These are phyloP conservation scores for Cardiospermum halicacabum DNA, from an alignment of 345 rosid genomes.

Conservation along the genomic window DNA sequence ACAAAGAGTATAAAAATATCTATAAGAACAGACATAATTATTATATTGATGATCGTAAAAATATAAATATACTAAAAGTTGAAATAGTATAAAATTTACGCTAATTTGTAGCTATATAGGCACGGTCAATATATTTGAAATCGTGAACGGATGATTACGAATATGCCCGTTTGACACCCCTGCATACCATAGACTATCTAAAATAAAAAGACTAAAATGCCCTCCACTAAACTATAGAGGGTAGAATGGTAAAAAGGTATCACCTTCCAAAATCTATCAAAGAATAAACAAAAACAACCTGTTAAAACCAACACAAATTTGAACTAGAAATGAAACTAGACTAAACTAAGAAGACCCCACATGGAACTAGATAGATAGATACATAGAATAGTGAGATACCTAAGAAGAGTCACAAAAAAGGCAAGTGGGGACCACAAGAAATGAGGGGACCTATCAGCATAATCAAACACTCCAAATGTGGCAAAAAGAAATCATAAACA, in stretches of 20 bases:
- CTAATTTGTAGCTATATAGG: too few species aligned
- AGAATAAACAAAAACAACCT: not conserved
- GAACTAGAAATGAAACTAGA: not conserved
- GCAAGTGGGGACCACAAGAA: slow-evolving; percentile 17
- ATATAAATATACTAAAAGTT: too few species aligned
- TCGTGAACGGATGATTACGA: too few species aligned
- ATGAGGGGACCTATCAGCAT: slow-evolving; percentile 15
- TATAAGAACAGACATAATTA: too few species aligned
- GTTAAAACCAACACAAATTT: not conserved
- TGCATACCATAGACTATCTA: too few species aligned
- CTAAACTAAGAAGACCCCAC: slow-evolving; percentile 6
- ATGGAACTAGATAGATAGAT: not conserved
- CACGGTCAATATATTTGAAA: too few species aligned
- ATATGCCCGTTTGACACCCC: too few species aligned
- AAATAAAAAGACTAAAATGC: not conserved
- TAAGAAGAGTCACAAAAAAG: not conserved
- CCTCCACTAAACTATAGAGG: not conserved
- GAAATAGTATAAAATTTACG: too few species aligned
- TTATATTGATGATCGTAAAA: too few species aligned
- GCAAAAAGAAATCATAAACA: slow-evolving; percentile 34
- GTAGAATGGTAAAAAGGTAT: not conserved
- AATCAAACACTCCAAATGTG: slow-evolving; percentile 33
- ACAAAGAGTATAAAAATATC: too few species aligned
- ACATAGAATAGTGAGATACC: too few species aligned
- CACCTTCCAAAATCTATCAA: not conserved